Conservation (phyloP, 176 grass and related monocot species). For the Pontederia crassipes region DNA sequence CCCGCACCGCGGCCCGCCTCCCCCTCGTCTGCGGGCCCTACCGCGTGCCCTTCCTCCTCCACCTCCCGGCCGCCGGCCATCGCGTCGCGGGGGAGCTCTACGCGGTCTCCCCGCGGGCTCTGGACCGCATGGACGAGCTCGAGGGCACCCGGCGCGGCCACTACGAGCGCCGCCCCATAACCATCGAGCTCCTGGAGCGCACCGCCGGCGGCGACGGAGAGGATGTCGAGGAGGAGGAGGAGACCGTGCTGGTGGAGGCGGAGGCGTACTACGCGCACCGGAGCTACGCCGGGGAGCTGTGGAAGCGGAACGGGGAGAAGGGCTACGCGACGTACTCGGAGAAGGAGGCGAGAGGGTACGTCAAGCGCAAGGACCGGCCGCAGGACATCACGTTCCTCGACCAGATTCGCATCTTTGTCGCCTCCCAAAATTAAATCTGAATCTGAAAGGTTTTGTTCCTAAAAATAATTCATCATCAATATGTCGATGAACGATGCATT, state of each 20-base stretch:
- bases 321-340: slow-evolving; percentile 36
- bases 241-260: slow-evolving; percentile 15
- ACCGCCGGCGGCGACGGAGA: background rate
- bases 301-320: slow-evolving; percentile 46
- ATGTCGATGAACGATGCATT: too few relatives aligned
- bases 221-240: background rate
- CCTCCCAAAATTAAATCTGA: background rate
- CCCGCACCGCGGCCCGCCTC: slow-evolving; percentile 13
- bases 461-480: too few relatives aligned
- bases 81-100: slow-evolving; percentile 41
- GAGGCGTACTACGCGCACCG: slow-evolving; percentile 69
- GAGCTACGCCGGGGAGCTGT: slow-evolving; percentile 59
- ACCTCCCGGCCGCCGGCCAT: slow-evolving; percentile 27
- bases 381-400: slow-evolving; percentile 29
- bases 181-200: slow-evolving; percentile 15
- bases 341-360: slow-evolving; percentile 41
- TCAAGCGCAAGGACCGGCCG: slow-evolving; percentile 28
- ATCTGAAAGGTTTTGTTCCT: too few relatives aligned
- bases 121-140: slow-evolving; percentile 18
- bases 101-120: slow-evolving; percentile 6
- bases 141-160: slow-evolving; percentile 53
- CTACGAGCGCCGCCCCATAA: slow-evolving; percentile 52
- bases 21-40: slow-evolving; percentile 50
- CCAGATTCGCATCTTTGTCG: slow-evolving; percentile 35
- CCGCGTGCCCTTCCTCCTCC: slow-evolving; percentile 43